Evolutionary conservation across 345 rosid genomes (phyloP).

Genomic region (Anacardium occidentale): DNA sequence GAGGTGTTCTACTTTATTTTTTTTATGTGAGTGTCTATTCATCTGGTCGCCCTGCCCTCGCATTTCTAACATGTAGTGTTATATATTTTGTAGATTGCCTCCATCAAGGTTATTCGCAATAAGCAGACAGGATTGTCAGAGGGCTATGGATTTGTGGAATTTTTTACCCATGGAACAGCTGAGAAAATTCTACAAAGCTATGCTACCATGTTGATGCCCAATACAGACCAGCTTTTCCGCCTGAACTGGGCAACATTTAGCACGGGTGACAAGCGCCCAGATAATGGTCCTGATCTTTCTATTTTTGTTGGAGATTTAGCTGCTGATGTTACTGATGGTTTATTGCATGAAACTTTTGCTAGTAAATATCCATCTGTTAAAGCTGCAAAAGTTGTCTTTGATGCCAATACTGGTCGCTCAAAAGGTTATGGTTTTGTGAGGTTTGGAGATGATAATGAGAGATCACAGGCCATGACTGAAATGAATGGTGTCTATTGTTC

Average conservation of each 20-base stretch:
- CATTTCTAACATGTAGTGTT: conserved; percentile 1
- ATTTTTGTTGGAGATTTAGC: conserved; percentile 97
- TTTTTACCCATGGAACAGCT: conserved; percentile 72
- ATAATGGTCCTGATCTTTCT: conserved; percentile 84
- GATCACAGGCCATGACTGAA: conserved; percentile 85
- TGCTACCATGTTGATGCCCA: conserved; percentile 65
- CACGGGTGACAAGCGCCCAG: conserved; percentile 80
- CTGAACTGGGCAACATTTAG: conserved; percentile 98
- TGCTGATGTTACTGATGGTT: conserved; percentile 79
- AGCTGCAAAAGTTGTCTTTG: conserved; percentile 89
- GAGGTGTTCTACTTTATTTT: neutral
- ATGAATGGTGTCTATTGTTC: conserved; percentile 92
- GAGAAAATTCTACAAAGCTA: conserved; percentile 80
- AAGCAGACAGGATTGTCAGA: conserved; percentile 84
- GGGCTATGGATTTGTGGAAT: conserved; percentile 98
- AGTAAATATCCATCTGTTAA: conserved; percentile 78
- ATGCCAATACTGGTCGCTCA: conserved; percentile 92
- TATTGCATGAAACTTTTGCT: conserved; percentile 73
- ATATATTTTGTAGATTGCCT: conserved; percentile 53
- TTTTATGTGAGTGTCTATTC: neutral
- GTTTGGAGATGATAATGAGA: conserved; percentile 85
- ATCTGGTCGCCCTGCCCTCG: neutral
- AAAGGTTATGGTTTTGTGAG: conserved; percentile 98
- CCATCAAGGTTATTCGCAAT: conserved; percentile 89
- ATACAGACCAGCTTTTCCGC: conserved; percentile 83